phyloP scores from a whole-genome alignment of 768 basidiomycete genomes.

The Pholiota conissans region DNA sequence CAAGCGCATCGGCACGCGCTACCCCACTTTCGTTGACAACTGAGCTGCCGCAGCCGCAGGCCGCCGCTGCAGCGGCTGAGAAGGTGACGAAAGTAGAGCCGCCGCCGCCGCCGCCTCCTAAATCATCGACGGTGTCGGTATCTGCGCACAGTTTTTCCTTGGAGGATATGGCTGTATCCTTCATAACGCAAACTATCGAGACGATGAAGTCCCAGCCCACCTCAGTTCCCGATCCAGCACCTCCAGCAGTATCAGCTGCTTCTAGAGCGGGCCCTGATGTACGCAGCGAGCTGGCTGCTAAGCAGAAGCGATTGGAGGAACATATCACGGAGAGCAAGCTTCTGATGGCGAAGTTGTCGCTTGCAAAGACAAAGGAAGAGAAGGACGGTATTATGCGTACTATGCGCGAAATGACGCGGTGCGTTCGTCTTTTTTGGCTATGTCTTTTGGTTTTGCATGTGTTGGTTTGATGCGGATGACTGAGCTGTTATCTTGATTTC shows the following conservation, averaged over 20 bases:
- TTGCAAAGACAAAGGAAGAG: conserved; percentile 50
- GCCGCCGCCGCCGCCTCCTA: too few species aligned
- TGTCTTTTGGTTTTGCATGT: conserved; percentile 10
- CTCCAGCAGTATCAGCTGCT: conserved; percentile 1
- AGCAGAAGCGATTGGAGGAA: conserved; percentile 46
- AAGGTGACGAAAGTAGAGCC: too few species aligned
- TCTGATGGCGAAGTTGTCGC: conserved; percentile 46
- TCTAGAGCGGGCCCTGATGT: conserved; percentile 1
- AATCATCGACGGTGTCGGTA: conserved; percentile 7
- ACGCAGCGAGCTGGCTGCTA: conserved; percentile 40
- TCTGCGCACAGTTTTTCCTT: conserved; percentile 32
- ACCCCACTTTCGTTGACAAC: background rate
- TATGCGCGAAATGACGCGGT: conserved; percentile 56
- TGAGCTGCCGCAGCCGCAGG: background rate
- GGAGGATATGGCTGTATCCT: conserved; percentile 56
- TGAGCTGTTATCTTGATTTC: conserved; percentile 14
- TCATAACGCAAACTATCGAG: conserved; percentile 59
- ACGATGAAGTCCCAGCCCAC: conserved; percentile 31
- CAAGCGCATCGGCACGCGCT: background rate
- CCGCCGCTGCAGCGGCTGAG: conserved; percentile 5
- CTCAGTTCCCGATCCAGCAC: conserved; percentile 4
- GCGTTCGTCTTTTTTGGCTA: conserved; percentile 31
- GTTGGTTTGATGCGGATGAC: conserved; percentile 1
- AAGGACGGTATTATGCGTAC: conserved; percentile 43
- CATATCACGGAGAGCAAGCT: conserved; percentile 54